A percentile compares a stretch with the other conserved stretches of the same genome.
Conservation (phyloP, 345 rosid species). For the Nephelium lappaceum region DNA sequence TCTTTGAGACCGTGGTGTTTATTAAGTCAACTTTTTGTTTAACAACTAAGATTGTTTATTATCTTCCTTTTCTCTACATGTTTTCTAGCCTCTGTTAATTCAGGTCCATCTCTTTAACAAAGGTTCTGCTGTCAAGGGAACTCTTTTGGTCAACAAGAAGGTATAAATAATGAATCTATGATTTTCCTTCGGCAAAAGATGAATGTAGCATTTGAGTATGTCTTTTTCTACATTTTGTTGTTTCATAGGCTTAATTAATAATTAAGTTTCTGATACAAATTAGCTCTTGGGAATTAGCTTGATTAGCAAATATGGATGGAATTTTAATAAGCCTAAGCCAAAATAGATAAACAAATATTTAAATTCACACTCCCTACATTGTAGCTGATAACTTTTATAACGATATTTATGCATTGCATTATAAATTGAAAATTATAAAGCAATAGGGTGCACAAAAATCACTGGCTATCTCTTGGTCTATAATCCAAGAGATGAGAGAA, state of each 20-base stretch:
- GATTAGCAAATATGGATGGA: neutral
- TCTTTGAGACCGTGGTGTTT: neutral
- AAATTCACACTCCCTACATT: neutral
- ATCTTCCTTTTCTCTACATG: constrained; percentile 13
- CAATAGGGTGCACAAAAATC: too few species aligned
- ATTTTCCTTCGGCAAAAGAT: neutral
- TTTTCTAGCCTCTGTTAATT: constrained; percentile 71
- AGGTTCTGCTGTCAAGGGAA: too few species aligned
- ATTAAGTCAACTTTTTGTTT: neutral
- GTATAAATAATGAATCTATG: too few species aligned
- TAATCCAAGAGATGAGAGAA: too few species aligned
- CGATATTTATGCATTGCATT: too few species aligned
- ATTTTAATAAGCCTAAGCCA: neutral
- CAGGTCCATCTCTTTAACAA: constrained; percentile 73
- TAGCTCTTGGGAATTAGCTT: neutral
- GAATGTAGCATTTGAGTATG: neutral
- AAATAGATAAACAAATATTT: neutral
- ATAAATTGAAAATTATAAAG: neutral
- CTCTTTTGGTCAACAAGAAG: too few species aligned
- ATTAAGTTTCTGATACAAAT: neutral
- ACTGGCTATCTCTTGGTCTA: too few species aligned
- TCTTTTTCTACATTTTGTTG: neutral
- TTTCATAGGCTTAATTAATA: neutral
- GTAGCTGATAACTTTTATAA: too few species aligned
- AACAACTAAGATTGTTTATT: constrained; percentile 11